Evolutionary conservation across 2,329 filamentous ascomycete genomes (phyloP).

Genomic region (Zopfia rhizophila): DNA sequence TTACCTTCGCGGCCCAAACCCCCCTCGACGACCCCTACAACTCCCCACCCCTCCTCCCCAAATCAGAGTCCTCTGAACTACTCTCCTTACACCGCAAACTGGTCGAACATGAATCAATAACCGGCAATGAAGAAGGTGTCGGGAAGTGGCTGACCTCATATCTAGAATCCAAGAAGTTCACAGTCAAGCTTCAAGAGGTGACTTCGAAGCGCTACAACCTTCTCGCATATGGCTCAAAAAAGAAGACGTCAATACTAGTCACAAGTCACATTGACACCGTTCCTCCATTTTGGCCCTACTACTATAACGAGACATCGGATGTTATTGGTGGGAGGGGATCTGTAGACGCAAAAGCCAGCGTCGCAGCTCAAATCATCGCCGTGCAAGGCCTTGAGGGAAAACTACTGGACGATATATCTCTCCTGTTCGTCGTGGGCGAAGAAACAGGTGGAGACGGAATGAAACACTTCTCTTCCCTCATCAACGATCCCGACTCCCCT

Average conservation of each 20-base stretch:
- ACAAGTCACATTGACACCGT: constrained; percentile 84
- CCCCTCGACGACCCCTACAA: constrained; percentile 6
- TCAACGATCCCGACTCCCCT: constrained; percentile 32
- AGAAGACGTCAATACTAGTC: constrained; percentile 70
- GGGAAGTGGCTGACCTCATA: constrained; percentile 75
- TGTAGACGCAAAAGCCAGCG: constrained; percentile 68
- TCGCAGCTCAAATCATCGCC: constrained; percentile 80
- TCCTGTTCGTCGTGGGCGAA: constrained; percentile 80
- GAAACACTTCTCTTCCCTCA: constrained; percentile 58
- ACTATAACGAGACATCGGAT: constrained; percentile 59
- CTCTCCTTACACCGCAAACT: constrained; percentile 79
- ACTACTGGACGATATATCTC: constrained; percentile 57
- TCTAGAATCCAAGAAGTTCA: constrained; percentile 69
- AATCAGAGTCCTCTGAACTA: constrained; percentile 57
- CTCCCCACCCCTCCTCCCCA: constrained; percentile 29
- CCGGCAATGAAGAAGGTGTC: constrained; percentile 73
- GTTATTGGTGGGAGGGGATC: constrained; percentile 76
- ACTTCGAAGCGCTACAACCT: constrained; percentile 75
- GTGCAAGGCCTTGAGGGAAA: constrained; percentile 62
- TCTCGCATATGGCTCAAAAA: constrained; percentile 69
- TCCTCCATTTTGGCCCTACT: constrained; percentile 76
- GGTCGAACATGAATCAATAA: constrained; percentile 78
- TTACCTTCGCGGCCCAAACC: constrained; percentile 15
- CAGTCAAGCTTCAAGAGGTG: constrained; percentile 68
- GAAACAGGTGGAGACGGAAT: constrained; percentile 86